Percentiles rank a stretch among this genome's conserved stretches.
phyloP scores from a whole-genome alignment of 345 rosid species.

The Excoecaria cochinchinensis region DNA sequence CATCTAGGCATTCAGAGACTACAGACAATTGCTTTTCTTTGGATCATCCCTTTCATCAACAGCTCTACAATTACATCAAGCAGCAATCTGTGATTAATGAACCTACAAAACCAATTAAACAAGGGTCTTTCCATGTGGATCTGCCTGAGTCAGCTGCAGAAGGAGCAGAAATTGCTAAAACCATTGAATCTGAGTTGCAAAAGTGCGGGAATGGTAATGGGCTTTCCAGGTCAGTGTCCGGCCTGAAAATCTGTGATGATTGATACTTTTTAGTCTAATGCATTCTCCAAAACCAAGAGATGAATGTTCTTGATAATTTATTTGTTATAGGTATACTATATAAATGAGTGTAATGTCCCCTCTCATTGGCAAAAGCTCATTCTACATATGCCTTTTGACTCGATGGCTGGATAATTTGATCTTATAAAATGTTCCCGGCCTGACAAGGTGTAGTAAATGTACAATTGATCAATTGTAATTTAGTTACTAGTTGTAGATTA shows the following conservation, averaged over 20 bases:
- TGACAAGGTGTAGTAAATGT: background rate
- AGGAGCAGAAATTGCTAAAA: slow-evolving; percentile 60
- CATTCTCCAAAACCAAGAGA: background rate
- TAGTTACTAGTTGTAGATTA: background rate
- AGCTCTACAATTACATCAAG: slow-evolving; percentile 78
- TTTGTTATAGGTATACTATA: slow-evolving; percentile 17
- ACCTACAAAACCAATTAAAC: slow-evolving; percentile 55
- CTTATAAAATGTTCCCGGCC: background rate
- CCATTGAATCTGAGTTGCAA: slow-evolving; percentile 71
- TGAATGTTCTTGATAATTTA: background rate
- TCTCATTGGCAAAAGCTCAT: slow-evolving; percentile 2
- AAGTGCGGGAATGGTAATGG: slow-evolving; percentile 56
- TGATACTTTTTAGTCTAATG: slow-evolving; percentile 9
- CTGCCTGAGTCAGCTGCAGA: slow-evolving; percentile 65
- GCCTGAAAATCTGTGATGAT: slow-evolving; percentile 34
- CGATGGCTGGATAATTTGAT: background rate
- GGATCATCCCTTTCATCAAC: slow-evolving; percentile 87
- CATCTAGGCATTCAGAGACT: slow-evolving; percentile 52
- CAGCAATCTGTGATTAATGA: slow-evolving; percentile 44
- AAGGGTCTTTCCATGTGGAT: slow-evolving; percentile 87
- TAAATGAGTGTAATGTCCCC: slow-evolving; percentile 7
- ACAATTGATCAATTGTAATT: background rate
- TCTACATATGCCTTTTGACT: slow-evolving; percentile 7
- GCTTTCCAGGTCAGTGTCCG: slow-evolving; percentile 30
- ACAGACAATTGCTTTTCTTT: slow-evolving; percentile 61